A percentile compares a stretch with the other conserved stretches of the same genome.
Conservation (phyloP, 176 grass and related monocot genomes). For the Lolium rigidum region DNA sequence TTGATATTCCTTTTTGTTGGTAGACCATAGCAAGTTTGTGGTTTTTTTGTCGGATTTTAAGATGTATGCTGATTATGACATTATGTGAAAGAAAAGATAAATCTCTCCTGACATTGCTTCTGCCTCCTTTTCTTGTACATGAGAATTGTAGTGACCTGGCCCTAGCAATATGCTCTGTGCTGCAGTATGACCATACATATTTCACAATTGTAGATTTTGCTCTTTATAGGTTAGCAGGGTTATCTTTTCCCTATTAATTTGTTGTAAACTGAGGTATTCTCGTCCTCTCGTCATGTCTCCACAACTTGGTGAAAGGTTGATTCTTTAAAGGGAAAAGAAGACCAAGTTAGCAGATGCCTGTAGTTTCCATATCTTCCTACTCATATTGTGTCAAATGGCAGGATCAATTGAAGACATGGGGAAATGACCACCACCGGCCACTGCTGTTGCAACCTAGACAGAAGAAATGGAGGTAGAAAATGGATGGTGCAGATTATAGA, state of each 20-base stretch:
- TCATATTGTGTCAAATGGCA: conserved; percentile 21
- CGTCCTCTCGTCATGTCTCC: conserved; percentile 24
- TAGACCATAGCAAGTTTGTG: background rate
- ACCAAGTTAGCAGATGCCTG: conserved; percentile 4
- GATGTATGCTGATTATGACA: background rate
- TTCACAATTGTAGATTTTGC: background rate
- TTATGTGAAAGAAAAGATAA: too few species aligned
- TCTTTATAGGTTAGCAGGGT: background rate
- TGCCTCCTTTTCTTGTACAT: conserved; percentile 17
- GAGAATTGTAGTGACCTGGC: conserved; percentile 27
- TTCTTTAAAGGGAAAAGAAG: conserved; percentile 18
- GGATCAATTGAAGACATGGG: background rate
- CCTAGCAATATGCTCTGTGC: conserved; percentile 26
- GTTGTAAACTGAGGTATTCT: conserved; percentile 13
- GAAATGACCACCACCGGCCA: background rate
- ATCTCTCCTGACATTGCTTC: background rate
- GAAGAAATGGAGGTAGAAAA: conserved; percentile 28
- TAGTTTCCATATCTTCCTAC: conserved; percentile 13
- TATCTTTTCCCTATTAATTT: background rate
- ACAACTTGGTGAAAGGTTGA: conserved; percentile 37
- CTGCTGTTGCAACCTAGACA: background rate
- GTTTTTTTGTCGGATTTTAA: background rate
- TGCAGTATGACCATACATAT: conserved; percentile 9
- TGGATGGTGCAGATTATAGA: conserved; percentile 50
- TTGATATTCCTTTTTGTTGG: background rate